phyloP scores from a whole-genome alignment of 2,329 filamentous ascomycete genomes.

The Bipolaris victoriae region DNA sequence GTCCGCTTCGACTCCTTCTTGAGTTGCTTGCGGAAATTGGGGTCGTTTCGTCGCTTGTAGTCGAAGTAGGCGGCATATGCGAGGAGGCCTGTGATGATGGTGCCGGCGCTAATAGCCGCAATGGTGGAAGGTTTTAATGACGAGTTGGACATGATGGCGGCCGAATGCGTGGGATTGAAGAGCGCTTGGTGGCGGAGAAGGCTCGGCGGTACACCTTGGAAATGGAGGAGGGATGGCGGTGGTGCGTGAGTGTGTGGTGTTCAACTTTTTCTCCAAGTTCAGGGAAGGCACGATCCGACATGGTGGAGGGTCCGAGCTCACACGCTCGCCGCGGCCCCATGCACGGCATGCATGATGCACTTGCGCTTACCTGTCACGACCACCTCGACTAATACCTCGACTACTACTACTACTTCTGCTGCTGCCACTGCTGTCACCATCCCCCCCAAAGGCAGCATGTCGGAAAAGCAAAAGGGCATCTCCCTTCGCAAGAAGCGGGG shows the following conservation, averaged over 20 bases:
- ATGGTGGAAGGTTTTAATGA: constrained; percentile 55
- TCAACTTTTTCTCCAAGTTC: constrained; percentile 16
- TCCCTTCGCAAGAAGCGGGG: constrained; percentile 68
- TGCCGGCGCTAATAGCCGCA: constrained; percentile 63
- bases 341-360: constrained; percentile 7
- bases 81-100: constrained; percentile 63
- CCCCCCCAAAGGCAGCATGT: constrained; percentile 48
- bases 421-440: background rate
- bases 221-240: constrained; percentile 17
- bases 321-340: constrained; percentile 19
- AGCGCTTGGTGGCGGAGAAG: constrained; percentile 2
- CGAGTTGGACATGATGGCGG: constrained; percentile 23
- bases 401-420: background rate
- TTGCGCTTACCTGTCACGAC: constrained; percentile 15
- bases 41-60: constrained; percentile 67
- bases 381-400: background rate
- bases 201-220: constrained; percentile 8
- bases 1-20: constrained; percentile 78
- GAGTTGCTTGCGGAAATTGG: constrained; percentile 66
- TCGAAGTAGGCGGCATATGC: constrained; percentile 73
- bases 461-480: constrained; percentile 61
- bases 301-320: constrained; percentile 34
- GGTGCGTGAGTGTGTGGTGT: constrained; percentile 18
- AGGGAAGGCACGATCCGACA: constrained; percentile 31
- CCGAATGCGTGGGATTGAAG: constrained; percentile 9